Evolutionary conservation across 2,329 filamentous ascomycete species (phyloP).

Genomic region (Cordyceps sp.): DNA sequence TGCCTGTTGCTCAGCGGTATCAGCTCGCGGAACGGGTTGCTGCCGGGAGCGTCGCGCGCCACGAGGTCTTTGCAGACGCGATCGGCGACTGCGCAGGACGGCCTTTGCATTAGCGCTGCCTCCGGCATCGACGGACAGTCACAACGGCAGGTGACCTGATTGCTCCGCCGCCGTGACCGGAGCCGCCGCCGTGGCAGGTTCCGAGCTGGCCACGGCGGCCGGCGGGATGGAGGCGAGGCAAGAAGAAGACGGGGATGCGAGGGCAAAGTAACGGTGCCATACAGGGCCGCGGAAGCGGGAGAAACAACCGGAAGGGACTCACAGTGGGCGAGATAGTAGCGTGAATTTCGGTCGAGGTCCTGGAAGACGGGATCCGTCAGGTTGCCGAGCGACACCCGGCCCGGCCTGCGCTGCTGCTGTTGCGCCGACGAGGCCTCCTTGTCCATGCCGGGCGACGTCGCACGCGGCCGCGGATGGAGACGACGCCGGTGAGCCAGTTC

Average conservation of each 20-base stretch:
- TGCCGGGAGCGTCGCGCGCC: slow-evolving; percentile 25
- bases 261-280: slow-evolving; percentile 1
- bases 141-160: too few relatives aligned
- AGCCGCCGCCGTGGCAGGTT: too few relatives aligned
- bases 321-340: slow-evolving; percentile 35
- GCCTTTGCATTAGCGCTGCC: slow-evolving; percentile 8
- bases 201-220: too few relatives aligned
- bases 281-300: not conserved
- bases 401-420: slow-evolving; percentile 1
- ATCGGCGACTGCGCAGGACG: slow-evolving; percentile 21
- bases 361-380: slow-evolving; percentile 39
- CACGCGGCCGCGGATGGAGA: not conserved
- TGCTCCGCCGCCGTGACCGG: too few relatives aligned
- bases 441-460: too few relatives aligned
- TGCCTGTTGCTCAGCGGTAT: slow-evolving; percentile 28
- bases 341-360: slow-evolving; percentile 27
- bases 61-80: slow-evolving; percentile 38
- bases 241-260: too few relatives aligned
- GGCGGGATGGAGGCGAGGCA: too few relatives aligned
- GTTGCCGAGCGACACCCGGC: slow-evolving; percentile 7
- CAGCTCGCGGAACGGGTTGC: slow-evolving; percentile 31
- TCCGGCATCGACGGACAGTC: too few relatives aligned
- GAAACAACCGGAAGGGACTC: slow-evolving; percentile 8
- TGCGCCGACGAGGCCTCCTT: too few relatives aligned
- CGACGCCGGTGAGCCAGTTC: not conserved